Conservation (phyloP, 805 yeast species). For the Candida hispaniensis region DNA sequence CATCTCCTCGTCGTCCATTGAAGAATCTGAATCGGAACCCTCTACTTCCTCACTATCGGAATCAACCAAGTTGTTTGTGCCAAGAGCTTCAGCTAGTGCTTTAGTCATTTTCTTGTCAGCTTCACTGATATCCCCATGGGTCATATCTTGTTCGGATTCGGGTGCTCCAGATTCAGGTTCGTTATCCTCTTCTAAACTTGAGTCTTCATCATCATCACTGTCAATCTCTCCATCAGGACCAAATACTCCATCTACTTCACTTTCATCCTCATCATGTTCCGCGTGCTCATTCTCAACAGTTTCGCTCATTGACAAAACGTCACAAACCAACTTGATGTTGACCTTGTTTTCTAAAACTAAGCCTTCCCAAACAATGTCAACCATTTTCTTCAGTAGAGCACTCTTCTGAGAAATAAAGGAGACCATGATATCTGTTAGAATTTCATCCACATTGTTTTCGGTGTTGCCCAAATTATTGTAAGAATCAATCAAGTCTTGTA, state of each 20-base stretch:
- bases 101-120: conserved; percentile 32
- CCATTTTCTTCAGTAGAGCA: conserved; percentile 45
- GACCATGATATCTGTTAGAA: conserved; percentile 48
- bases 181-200: conserved; percentile 31
- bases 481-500: conserved; percentile 60
- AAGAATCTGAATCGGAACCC: conserved; percentile 40
- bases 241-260: conserved; percentile 32
- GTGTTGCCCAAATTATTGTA: conserved; percentile 36
- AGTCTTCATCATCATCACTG: conserved; percentile 36
- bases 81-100: conserved; percentile 25
- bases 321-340: conserved; percentile 38
- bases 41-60: no score
- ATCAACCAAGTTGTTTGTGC: conserved; percentile 18
- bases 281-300: conserved; percentile 48
- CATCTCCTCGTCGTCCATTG: conserved; percentile 96
- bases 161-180: conserved; percentile 31
- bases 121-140: conserved; percentile 29
- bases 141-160: no score
- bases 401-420: conserved; percentile 49
- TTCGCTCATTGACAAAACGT: conserved; percentile 55
- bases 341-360: conserved; percentile 39
- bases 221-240: conserved; percentile 24
- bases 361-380: conserved; percentile 47
- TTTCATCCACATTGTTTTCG: conserved; percentile 29
- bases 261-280: conserved; percentile 39